Evolutionary conservation across 192 early-diverging fungal species (phyloP).

Genomic region (Coemansia sp.): DNA sequence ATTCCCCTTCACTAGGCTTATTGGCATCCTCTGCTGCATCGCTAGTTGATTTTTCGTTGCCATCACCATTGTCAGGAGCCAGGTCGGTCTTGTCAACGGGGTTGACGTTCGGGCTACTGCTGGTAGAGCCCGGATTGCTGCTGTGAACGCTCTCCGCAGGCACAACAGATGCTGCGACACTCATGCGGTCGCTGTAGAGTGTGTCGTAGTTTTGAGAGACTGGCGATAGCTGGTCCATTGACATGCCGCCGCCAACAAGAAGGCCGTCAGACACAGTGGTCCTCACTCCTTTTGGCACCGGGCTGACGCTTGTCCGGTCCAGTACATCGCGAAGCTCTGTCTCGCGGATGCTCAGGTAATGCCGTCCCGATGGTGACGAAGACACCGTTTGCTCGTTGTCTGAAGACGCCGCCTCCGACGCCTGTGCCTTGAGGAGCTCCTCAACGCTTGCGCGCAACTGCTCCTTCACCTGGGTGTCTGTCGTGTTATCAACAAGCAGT

Average conservation of each 20-base stretch:
- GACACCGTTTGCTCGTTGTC: conserved; percentile 38
- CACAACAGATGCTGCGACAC: conserved; percentile 36
- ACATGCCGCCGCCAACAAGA: conserved; percentile 48
- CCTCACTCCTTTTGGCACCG: conserved; percentile 35
- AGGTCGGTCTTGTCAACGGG: not conserved
- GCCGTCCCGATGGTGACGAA: conserved; percentile 27
- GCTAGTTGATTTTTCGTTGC: no score
- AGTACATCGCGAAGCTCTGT: conserved; percentile 50
- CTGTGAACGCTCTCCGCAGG: conserved; percentile 34
- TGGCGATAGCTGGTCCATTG: conserved; percentile 38
- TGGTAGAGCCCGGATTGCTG: not conserved
- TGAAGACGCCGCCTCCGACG: conserved; percentile 20
- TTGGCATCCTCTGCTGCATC: not conserved
- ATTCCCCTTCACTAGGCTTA: not conserved
- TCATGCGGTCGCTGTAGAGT: conserved; percentile 36
- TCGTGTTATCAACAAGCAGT: conserved; percentile 34
- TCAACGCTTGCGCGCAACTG: conserved; percentile 52
- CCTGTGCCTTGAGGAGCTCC: conserved; percentile 27
- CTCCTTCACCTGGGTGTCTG: conserved; percentile 44
- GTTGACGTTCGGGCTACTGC: conserved; percentile 1
- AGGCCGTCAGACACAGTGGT: conserved; percentile 17
- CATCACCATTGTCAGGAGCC: not conserved
- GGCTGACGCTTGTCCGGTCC: conserved; percentile 49
- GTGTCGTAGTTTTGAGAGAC: conserved; percentile 23
- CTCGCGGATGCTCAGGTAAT: conserved; percentile 48